Conservation (phyloP, 495 filamentous ascomycete species). For the Durotheca rogersii region DNA sequence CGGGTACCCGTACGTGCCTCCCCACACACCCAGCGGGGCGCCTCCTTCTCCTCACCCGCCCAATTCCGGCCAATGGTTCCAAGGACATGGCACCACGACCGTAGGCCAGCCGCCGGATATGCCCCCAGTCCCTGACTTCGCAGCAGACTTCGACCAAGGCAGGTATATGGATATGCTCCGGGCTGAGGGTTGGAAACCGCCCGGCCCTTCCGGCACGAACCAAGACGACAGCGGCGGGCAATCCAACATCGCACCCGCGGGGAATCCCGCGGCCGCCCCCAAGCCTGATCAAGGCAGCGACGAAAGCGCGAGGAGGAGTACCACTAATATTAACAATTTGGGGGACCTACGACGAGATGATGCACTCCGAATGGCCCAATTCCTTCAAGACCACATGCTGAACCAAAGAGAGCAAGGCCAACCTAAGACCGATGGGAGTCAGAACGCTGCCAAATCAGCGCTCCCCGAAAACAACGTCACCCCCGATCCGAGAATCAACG, state of each 20-base stretch:
- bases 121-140: constrained; percentile 3
- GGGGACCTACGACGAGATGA: too few relatives aligned
- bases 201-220: not conserved
- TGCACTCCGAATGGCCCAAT: too few relatives aligned
- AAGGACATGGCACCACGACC: constrained; percentile 24
- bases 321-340: not conserved
- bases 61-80: constrained; percentile 14
- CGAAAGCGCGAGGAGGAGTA: not conserved
- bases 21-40: constrained; percentile 3
- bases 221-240: constrained; percentile 16
- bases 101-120: constrained; percentile 8
- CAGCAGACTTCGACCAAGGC: not conserved
- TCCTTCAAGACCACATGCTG: too few relatives aligned
- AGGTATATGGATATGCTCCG: not conserved
- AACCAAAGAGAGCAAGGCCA: too few relatives aligned
- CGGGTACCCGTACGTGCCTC: constrained; percentile 6
- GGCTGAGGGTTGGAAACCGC: not conserved
- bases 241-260: constrained; percentile 28
- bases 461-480: not conserved
- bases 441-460: not conserved
- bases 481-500: not conserved
- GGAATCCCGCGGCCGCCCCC: constrained; percentile 10
- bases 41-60: not conserved
- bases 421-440: not conserved
- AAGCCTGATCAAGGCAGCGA: not conserved